Conservation (phyloP, 257 asterid species). For the Nicotiana attenuata region DNA sequence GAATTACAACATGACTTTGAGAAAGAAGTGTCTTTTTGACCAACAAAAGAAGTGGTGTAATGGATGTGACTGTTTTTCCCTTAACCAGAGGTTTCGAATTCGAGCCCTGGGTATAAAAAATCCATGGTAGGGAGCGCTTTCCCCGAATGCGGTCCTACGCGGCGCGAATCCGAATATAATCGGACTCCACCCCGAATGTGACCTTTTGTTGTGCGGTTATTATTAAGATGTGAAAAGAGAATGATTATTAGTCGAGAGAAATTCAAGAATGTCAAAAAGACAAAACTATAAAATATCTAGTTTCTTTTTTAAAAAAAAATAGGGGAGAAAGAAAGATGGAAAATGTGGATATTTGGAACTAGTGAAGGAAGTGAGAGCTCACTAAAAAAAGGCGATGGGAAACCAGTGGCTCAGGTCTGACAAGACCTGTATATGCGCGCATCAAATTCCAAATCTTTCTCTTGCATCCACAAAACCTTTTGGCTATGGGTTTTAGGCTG, state of each 20-base stretch:
- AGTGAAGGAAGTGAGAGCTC: constrained; percentile 22
- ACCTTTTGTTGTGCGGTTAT: too few species aligned
- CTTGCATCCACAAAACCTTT: constrained; percentile 11
- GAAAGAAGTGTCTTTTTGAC: too few species aligned
- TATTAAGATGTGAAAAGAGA: too few species aligned
- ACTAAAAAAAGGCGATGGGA: constrained; percentile 40
- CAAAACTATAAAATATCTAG: neutral
- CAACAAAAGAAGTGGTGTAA: too few species aligned
- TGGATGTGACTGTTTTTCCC: too few species aligned
- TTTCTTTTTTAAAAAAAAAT: neutral
- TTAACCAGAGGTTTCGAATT: too few species aligned
- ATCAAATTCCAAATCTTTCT: constrained; percentile 7
- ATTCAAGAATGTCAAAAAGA: neutral
- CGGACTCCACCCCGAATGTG: too few species aligned
- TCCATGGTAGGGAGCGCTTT: too few species aligned
- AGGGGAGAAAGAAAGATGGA: neutral
- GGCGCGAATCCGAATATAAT: too few species aligned
- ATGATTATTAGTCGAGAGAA: neutral
- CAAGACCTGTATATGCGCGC: constrained; percentile 18
- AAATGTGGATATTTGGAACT: constrained; percentile 10
- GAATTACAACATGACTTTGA: too few species aligned
- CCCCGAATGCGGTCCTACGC: too few species aligned
- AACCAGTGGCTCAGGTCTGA: constrained; percentile 69
- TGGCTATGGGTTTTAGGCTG: constrained; percentile 62
- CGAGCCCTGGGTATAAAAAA: too few species aligned